Evolutionary conservation across 2,329 filamentous ascomycete genomes (phyloP).

Genomic region (Colletotrichum kahawae): DNA sequence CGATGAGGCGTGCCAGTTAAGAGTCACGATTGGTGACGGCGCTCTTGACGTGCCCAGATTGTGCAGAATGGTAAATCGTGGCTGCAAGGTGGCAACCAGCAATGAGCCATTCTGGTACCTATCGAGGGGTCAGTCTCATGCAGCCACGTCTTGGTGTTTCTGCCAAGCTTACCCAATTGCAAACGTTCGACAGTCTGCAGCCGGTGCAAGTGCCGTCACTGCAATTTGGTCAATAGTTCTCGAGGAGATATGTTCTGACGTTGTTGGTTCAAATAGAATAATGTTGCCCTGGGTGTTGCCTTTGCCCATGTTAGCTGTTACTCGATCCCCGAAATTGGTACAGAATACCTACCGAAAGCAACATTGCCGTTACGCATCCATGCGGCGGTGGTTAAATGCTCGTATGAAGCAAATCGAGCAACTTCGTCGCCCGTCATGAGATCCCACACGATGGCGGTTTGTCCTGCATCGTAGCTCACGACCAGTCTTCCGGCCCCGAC

Average conservation of each 20-base stretch:
- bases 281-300: slow-evolving; percentile 93
- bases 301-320: slow-evolving; percentile 42
- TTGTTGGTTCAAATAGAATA: slow-evolving; percentile 91
- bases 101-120: slow-evolving; percentile 97
- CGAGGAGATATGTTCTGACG: slow-evolving; percentile 89
- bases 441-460: slow-evolving; percentile 97
- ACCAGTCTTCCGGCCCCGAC: slow-evolving; percentile 82
- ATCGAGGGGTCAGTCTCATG: slow-evolving; percentile 19
- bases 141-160: background rate
- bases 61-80: slow-evolving; percentile 92
- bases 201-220: slow-evolving; percentile 90
- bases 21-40: slow-evolving; percentile 84
- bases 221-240: slow-evolving; percentile 91
- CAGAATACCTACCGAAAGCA: slow-evolving; percentile 77
- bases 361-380: slow-evolving; percentile 99
- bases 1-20: slow-evolving; percentile 96
- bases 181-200: slow-evolving; percentile 90
- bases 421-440: slow-evolving; percentile 89
- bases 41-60: slow-evolving; percentile 84
- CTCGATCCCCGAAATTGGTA: slow-evolving; percentile 9
- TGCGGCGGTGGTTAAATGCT: slow-evolving; percentile 80
- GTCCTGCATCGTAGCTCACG: slow-evolving; percentile 89
- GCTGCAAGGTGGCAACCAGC: slow-evolving; percentile 85
- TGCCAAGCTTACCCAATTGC: slow-evolving; percentile 78
- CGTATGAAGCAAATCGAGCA: slow-evolving; percentile 90